A percentile compares a stretch with the other conserved stretches of the same genome.
Evolutionary conservation across 495 filamentous ascomycete species (phyloP).

Genomic region (Paragyromitra xinjiangensis): DNA sequence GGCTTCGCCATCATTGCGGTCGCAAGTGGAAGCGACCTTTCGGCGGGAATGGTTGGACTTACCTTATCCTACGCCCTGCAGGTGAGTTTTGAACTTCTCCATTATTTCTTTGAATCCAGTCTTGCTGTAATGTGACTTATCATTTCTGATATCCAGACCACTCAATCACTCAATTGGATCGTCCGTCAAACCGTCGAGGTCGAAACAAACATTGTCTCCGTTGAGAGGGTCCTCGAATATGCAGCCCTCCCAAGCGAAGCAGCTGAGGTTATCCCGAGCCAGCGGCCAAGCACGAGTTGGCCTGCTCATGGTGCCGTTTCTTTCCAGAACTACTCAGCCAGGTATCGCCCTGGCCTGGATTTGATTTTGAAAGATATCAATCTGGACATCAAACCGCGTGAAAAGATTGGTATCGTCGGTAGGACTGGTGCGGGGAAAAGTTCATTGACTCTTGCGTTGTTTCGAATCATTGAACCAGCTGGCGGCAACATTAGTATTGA

Average conservation of each 20-base stretch:
- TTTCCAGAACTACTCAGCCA: conserved; percentile 91
- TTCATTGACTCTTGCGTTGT: conserved; percentile 89
- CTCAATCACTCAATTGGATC: conserved; percentile 99
- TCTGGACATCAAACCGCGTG: conserved; percentile 88
- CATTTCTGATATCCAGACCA: conserved; percentile 70
- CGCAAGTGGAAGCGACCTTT: conserved; percentile 71
- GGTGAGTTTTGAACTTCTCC: conserved; percentile 52
- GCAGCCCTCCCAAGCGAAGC: conserved; percentile 92
- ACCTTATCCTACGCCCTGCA: conserved; percentile 94
- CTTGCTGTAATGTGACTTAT: conserved; percentile 45
- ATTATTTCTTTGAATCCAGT: conserved; percentile 7
- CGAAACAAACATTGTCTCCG: conserved; percentile 98
- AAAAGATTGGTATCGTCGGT: conserved; percentile 98
- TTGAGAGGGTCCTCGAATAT: conserved; percentile 97
- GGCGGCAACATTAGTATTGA: conserved; percentile 88
- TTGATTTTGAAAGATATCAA: conserved; percentile 92
- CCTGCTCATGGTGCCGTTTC: conserved; percentile 88
- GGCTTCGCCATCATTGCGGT: conserved; percentile 85
- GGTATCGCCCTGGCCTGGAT: conserved; percentile 88
- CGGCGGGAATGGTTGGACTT: conserved; percentile 85
- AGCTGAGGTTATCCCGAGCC: conserved; percentile 88
- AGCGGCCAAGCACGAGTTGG: conserved; percentile 89
- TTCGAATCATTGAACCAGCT: conserved; percentile 91
- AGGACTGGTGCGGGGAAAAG: conserved; percentile 97
- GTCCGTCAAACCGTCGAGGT: conserved; percentile 99